Evolutionary conservation across 306 rosid species (phyloP).

Genomic region (Malus sylvestris): DNA sequence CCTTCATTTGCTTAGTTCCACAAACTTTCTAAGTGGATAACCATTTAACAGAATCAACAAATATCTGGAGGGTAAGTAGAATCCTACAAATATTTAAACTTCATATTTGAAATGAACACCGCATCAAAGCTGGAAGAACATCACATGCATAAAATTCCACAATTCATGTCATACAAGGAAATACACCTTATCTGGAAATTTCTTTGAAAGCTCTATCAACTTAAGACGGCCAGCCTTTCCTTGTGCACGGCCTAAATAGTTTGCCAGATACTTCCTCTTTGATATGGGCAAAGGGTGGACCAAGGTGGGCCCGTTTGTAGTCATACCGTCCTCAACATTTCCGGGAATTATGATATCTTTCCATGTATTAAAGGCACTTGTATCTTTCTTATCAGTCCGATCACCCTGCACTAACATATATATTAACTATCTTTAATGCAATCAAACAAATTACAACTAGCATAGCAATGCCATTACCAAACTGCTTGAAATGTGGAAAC

Average conservation of each 20-base stretch:
- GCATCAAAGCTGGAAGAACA: background rate
- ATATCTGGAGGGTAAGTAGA: background rate
- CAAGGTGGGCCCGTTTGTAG: conserved; percentile 32
- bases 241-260: conserved; percentile 94
- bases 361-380: conserved; percentile 90
- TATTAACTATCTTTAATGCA: conserved; percentile 14
- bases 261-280: conserved; percentile 77
- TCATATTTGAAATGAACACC: background rate
- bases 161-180: conserved; percentile 15
- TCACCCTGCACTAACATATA: conserved; percentile 63
- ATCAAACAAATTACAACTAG: background rate
- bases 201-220: conserved; percentile 73
- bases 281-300: conserved; percentile 74
- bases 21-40: background rate
- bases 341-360: conserved; percentile 98
- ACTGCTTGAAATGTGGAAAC: background rate
- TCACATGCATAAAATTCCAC: background rate
- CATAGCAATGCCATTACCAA: background rate
- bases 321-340: conserved; percentile 76
- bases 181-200: conserved; percentile 75
- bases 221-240: conserved; percentile 84
- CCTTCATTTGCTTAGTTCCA: background rate
- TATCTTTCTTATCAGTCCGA: conserved; percentile 89
- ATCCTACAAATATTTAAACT: background rate
- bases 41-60: background rate